Evolutionary conservation across 164 flowering plant species (phyloP).

Genomic region (Amborella trichopoda): DNA sequence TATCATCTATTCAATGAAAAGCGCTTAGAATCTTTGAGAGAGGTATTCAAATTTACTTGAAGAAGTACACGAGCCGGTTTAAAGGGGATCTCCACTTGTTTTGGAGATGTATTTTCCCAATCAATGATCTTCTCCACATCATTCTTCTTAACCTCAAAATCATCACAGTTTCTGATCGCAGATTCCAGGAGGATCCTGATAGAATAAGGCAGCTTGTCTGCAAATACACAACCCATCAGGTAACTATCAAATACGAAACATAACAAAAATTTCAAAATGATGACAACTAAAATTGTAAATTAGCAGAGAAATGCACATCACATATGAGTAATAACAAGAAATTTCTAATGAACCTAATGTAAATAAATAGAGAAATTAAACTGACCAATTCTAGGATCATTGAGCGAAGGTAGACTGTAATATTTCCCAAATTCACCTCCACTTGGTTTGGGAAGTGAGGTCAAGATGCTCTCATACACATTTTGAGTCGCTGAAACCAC

Average conservation of each 20-base stretch:
- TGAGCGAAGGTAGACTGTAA: conserved; percentile 73
- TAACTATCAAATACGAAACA: too few relatives aligned
- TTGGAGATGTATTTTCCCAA: conserved; percentile 87
- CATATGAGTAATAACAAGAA: too few relatives aligned
- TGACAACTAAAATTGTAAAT: too few relatives aligned
- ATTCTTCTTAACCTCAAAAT: conserved; percentile 70
- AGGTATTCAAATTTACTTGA: conserved; percentile 33
- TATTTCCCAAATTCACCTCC: conserved; percentile 91
- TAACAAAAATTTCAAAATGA: too few relatives aligned
- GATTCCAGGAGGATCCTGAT: conserved; percentile 85
- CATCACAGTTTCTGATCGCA: conserved; percentile 88
- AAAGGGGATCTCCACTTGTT: conserved; percentile 91
- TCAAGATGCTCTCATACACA: conserved; percentile 60
- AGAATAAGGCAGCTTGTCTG: conserved; percentile 85
- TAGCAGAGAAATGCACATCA: too few relatives aligned
- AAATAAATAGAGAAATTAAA: not conserved
- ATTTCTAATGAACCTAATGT: too few relatives aligned
- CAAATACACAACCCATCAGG: too few relatives aligned
- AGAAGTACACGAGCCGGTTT: conserved; percentile 96
- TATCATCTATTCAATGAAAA: not conserved
- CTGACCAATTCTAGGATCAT: conserved; percentile 83
- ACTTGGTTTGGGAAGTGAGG: conserved; percentile 73
- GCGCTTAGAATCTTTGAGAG: not conserved
- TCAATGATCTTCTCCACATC: conserved; percentile 97
- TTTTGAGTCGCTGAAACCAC: conserved; percentile 67